Evolutionary conservation across 495 filamentous ascomycete genomes (phyloP), one percentile per base, ranked within the genome.

Genomic region (Aspergillus haitiensis): DNA sequence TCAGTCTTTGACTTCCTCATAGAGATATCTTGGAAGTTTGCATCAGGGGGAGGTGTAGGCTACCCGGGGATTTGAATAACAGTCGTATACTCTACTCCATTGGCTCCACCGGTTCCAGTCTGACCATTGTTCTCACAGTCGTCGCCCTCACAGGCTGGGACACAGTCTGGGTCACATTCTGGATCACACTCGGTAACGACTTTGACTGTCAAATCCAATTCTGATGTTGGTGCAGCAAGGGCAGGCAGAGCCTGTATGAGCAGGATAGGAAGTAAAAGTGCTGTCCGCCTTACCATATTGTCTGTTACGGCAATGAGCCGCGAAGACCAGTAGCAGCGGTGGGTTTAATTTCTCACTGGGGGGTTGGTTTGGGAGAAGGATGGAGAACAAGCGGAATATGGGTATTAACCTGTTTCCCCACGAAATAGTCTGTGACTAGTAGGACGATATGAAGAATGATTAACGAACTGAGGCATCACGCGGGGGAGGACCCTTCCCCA

Each of bases 271-370:
- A 56, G 39, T 10, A 48, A 7, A 7, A 56, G 9, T 44, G n/a
- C 54, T 42, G 54, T 13, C 16, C 44, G 54, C 35, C 40, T 5
- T 6, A 56, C 54, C 54, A 56, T 56, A 1, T 31, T 35, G 54
- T 7, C 21, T 27, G 21, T 27, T 27, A 27, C 21, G 21, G 21
- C 21, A 27, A 27, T 27, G 21, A 27, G 21, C 21, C 21, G 21
- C 21, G 21, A 27, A 27, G 21, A 27, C 21, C 3, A 27, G 21
- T 27, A 27, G 21, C 21, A 27, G 21, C 21, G 21, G 21, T 27
- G 21, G 21, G 21, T 27, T 1, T 27, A 1, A 27, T 1, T 27
- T 27, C 21, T 1, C 21, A 27, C 21, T 3, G 21, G 21, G 21
- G 21, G 1, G 21, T 27, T 27, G 21, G 21, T 3, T 27, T 3